Conservation (phyloP, 192 early-diverging fungal species). For the Backusella tuberculispora region DNA sequence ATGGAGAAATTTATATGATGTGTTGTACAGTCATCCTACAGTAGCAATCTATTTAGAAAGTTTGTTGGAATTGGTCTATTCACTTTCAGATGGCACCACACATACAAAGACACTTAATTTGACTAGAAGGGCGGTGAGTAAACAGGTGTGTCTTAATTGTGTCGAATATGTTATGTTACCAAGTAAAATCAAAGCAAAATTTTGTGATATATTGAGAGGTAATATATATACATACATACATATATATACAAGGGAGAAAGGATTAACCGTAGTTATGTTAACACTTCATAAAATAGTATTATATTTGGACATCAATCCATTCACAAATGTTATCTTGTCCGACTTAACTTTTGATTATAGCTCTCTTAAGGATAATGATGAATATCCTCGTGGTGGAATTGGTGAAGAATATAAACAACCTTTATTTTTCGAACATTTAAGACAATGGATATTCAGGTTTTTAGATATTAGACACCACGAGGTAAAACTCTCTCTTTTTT, state of each 20-base stretch:
- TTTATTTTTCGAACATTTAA: constrained; percentile 27
- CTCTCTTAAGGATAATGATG: not conserved
- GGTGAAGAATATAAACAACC: constrained; percentile 15
- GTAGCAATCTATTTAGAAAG: constrained; percentile 8
- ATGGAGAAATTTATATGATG: constrained; percentile 23
- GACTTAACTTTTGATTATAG: constrained; percentile 28
- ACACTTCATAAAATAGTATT: not conserved
- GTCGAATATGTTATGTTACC: constrained; percentile 20
- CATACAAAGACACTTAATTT: constrained; percentile 14
- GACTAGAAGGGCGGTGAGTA: not conserved
- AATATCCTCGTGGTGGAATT: constrained; percentile 22
- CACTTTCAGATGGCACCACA: constrained; percentile 15
- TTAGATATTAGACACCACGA: constrained; percentile 24
- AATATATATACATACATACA: not conserved
- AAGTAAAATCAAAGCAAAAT: constrained; percentile 21
- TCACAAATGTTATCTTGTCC: constrained; percentile 28
- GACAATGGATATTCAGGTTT: constrained; percentile 26
- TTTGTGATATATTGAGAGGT: constrained; percentile 36
- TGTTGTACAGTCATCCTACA: constrained; percentile 1
- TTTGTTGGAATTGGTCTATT: constrained; percentile 20
- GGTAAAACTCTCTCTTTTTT: not conserved
- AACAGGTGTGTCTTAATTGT: constrained; percentile 27
- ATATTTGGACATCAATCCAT: constrained; percentile 24
- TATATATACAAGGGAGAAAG: too few relatives aligned
- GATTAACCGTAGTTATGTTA: not conserved